phyloP scores from a whole-genome alignment of 2,329 filamentous ascomycete species.

The Immersiporthe knoxdaviesiana region DNA sequence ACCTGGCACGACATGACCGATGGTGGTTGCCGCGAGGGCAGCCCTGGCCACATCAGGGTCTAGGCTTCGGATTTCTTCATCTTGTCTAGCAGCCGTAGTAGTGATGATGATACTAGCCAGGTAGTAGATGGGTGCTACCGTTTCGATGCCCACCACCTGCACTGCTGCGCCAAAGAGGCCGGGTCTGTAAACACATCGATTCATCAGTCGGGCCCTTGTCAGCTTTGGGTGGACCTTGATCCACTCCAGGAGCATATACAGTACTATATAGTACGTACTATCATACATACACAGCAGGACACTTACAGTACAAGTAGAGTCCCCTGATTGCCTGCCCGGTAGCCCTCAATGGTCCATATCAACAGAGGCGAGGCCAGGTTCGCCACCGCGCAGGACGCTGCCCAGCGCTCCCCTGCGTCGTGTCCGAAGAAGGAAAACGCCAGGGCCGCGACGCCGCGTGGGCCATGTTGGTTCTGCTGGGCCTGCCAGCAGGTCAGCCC shows the following conservation, averaged over 20 bases:
- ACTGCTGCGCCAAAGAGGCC: not conserved
- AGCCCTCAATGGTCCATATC: constrained; percentile 25
- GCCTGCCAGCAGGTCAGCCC: constrained; percentile 9
- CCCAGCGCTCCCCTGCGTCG: not conserved
- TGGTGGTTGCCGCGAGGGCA: constrained; percentile 14
- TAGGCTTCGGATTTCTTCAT: not conserved
- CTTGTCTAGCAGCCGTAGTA: not conserved
- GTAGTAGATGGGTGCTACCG: constrained; percentile 25
- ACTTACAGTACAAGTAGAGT: constrained; percentile 18
- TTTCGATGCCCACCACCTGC: constrained; percentile 21
- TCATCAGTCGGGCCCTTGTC: not conserved
- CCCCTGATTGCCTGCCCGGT: not conserved
- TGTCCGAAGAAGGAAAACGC: constrained; percentile 22
- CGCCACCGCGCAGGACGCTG: constrained; percentile 6
- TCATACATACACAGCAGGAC: too few relatives aligned
- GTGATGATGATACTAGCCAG: constrained; percentile 3
- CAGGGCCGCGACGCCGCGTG: constrained; percentile 9
- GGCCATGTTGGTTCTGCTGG: not conserved
- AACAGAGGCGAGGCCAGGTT: constrained; percentile 24
- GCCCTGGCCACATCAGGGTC: constrained; percentile 14
- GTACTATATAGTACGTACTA: not conserved
- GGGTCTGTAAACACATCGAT: constrained; percentile 17
- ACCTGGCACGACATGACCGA: constrained; percentile 21
- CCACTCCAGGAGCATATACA: too few relatives aligned
- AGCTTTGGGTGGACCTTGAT: not conserved